A percentile compares a stretch with the other conserved stretches of the same genome.
phyloP scores from a whole-genome alignment of 192 early-diverging fungal species.

The Backusella luteola region DNA sequence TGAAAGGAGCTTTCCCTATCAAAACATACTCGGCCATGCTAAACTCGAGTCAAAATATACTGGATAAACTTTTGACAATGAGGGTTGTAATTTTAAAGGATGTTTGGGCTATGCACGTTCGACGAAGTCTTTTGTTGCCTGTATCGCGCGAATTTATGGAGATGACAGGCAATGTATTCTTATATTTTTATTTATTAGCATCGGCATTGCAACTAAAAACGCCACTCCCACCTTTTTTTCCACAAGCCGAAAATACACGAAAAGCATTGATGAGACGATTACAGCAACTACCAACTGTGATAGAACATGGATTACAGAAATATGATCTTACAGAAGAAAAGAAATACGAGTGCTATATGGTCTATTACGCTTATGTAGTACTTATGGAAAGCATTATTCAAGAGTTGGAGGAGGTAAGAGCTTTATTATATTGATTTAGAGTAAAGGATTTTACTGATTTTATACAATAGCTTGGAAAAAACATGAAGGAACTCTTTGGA shows the following conservation, averaged over 20 bases:
- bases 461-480: slow-evolving; percentile 3
- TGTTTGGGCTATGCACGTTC: slow-evolving; percentile 44
- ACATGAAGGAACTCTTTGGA: slow-evolving; percentile 17
- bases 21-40: slow-evolving; percentile 62
- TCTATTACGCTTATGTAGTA: slow-evolving; percentile 75
- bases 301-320: slow-evolving; percentile 31
- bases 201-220: slow-evolving; percentile 74
- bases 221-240: slow-evolving; percentile 73
- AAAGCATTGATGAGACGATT: slow-evolving; percentile 57
- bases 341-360: slow-evolving; percentile 62
- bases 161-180: slow-evolving; percentile 63
- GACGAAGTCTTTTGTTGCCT: slow-evolving; percentile 55
- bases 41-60: slow-evolving; percentile 66
- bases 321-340: slow-evolving; percentile 14
- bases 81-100: slow-evolving; percentile 64
- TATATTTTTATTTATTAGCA: slow-evolving; percentile 77
- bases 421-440: neutral
- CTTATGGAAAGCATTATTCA: slow-evolving; percentile 73
- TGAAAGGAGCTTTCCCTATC: slow-evolving; percentile 74
- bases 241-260: slow-evolving; percentile 64
- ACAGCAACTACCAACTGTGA: slow-evolving; percentile 50
- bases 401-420: slow-evolving; percentile 56
- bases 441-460: neutral
- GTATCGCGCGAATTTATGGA: slow-evolving; percentile 57
- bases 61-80: slow-evolving; percentile 74